Evolutionary conservation across 1,284 basidiomycete genomes (phyloP).

Genomic region (Apiotrichum mycotoxinovorans): DNA sequence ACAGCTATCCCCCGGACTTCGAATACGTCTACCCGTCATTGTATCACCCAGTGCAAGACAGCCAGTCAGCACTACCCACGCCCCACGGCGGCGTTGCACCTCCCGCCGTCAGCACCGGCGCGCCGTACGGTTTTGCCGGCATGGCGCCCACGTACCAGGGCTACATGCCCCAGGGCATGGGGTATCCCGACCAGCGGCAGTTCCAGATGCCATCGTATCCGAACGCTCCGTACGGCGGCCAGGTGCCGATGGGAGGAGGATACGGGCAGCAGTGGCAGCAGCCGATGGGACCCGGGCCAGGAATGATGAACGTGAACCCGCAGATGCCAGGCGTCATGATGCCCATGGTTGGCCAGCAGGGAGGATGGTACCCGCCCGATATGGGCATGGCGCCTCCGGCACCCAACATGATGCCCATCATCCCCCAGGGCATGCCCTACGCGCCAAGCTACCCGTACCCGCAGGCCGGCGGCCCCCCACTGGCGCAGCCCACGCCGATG

Average conservation of each 20-base stretch:
- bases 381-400: constrained; percentile 15
- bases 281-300: constrained; percentile 1
- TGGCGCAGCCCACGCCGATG: constrained; percentile 41
- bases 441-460: constrained; percentile 12
- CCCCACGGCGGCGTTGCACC: neutral
- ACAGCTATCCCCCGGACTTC: constrained; percentile 19
- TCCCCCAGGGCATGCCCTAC: constrained; percentile 38
- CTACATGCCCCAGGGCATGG: constrained; percentile 13
- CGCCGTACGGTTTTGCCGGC: constrained; percentile 1
- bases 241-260: constrained; percentile 9
- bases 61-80: neutral
- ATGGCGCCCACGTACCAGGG: constrained; percentile 11
- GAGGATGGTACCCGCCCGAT: constrained; percentile 21
- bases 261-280: constrained; percentile 12
- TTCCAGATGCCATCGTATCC: constrained; percentile 6
- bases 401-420: constrained; percentile 35
- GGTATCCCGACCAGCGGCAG: constrained; percentile 5
- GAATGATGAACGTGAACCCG: constrained; percentile 5
- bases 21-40: constrained; percentile 40
- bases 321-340: constrained; percentile 11
- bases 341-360: constrained; percentile 8
- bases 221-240: constrained; percentile 7
- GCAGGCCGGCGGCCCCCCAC: constrained; percentile 3
- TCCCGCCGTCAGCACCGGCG: neutral
- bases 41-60: constrained; percentile 26